Base-by-base conservation (phyloP, 140 eudicot genomes). In the Senecio squalidus region DNA sequence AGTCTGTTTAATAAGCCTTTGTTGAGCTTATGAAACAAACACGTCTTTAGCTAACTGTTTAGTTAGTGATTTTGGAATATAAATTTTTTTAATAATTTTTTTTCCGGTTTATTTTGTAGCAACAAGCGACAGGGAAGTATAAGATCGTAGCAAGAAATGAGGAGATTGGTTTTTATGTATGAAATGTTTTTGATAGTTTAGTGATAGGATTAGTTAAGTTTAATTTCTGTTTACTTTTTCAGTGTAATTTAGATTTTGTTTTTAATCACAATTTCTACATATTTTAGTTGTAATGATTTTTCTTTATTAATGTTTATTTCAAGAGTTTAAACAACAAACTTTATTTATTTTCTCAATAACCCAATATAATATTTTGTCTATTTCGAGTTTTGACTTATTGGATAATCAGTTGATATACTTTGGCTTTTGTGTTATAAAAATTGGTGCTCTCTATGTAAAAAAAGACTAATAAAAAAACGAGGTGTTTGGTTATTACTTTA, bases 71-170 rank as follows among this genome's bases (percentile, higher is more conserved):
- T 46, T 27, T 69, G n/a, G n/a, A n/a, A n/a, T n/a, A n/a, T n/a
- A n/a, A n/a, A n/a, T n/a, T n/a, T n/a, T n/a, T n/a, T n/a, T n/a
- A n/a, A n/a, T n/a, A n/a, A n/a, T n/a, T n/a, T n/a, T n/a, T n/a
- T n/a, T n/a, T n/a, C n/a, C n/a, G n/a, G 43, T 60, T 73, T 45
- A 66, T 59, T 68, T 73, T 90, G 84, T 85, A 90, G 98, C 98
- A 86, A 83, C 94, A 83, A 72, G 72, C 70, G 62, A 83, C 94
- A 15, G 98, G 98, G 77, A 90, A 83, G 75, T 90, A 67, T 94
- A 90, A 79, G 94, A 90, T 90, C 68, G 95, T 90, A 68, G 94
- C 98, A 34, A 86, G 91, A 60, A 83, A 71, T 20, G 84, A 74
- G 56, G 55, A 72, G 62, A 58, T 24, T 51, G 21, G 9, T 39